Base-by-base conservation (phyloP, 2,329 filamentous ascomycete genomes). In the Coleophoma eucalyptorum region DNA sequence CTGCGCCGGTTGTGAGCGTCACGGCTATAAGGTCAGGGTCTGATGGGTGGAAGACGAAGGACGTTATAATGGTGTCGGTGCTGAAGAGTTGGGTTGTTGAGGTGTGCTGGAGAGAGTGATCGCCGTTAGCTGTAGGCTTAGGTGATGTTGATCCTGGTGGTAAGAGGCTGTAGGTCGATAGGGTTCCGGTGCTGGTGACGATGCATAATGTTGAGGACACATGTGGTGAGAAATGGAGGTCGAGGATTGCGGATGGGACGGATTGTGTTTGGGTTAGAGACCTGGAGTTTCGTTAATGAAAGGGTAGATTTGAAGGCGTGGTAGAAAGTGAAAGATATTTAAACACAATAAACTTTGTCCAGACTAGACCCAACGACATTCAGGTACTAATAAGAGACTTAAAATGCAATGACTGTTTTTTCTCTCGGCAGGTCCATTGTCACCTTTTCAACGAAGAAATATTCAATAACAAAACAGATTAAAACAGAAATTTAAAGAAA, bases 211-310 rank as follows among this genome's bases (percentile, higher is more conserved):
- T 70, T 31, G 77, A 75, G 46, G 68, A 70, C 2, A 62, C 56
- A 47, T 69, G 63, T 1, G 80, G 81, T 53, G 86, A 82, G 67
- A 97, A 97, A 59, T 92, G 89, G 31, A 97, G 73, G 65, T 97
- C 92, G 48, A 97, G 78, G 26, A 97, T 79, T 5, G 90, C 92
- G 48, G 84, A 90, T 4, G 83, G 79, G 19, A 88, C 83, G 5
- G 72, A 62, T 4, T 85, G 56, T 1, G 78, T 85, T 62, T 89
- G 81, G 4, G 86, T 62, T 50, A 78, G 72, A 2, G 67, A 67
- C 58, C 83, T 87, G 53, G 59, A 50, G 37, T 21, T 46, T 49
- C 21, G 16, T 38, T 38, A 38, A n/a, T 18, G 16, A 38, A 4
- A 26, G 5, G 26, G 5, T 7, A 7, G 26, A 8, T 8, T 26